Evolutionary conservation across 2,329 filamentous ascomycete genomes (phyloP).

Genomic region (Stenocarpella maydis): DNA sequence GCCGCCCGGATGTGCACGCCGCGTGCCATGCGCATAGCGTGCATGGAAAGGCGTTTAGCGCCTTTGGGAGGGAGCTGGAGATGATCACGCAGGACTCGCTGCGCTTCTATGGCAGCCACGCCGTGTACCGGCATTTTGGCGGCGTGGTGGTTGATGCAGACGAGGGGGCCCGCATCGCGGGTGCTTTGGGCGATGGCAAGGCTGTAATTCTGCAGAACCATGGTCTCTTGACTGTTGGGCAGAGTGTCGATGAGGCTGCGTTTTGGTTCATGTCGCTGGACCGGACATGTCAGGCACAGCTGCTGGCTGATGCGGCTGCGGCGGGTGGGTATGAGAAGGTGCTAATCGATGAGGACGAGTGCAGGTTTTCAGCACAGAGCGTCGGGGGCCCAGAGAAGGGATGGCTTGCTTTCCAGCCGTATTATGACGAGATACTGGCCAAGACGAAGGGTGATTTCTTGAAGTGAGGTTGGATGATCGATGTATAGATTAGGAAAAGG

Average conservation of each 20-base stretch:
- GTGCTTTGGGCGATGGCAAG: conserved; percentile 66
- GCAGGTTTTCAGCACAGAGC: conserved; percentile 40
- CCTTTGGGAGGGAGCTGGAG: conserved; percentile 69
- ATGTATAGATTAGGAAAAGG: background rate
- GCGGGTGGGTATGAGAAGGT: conserved; percentile 47
- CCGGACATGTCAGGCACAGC: conserved; percentile 69
- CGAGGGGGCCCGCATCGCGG: conserved; percentile 70
- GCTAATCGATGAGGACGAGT: conserved; percentile 48
- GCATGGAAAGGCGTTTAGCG: conserved; percentile 72
- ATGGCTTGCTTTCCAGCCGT: conserved; percentile 61
- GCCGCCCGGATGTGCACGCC: conserved; percentile 69
- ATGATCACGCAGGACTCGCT: conserved; percentile 74
- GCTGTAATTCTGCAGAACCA: conserved; percentile 75
- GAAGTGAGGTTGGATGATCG: conserved; percentile 36
- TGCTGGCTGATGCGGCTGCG: conserved; percentile 66
- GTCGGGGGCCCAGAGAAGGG: conserved; percentile 58
- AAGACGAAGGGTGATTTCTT: conserved; percentile 60
- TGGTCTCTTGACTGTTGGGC: conserved; percentile 73
- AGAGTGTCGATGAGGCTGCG: conserved; percentile 76
- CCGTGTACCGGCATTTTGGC: conserved; percentile 66
- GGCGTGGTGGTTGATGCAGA: conserved; percentile 64
- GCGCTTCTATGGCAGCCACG: conserved; percentile 71
- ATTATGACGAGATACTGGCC: conserved; percentile 61
- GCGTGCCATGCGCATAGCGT: conserved; percentile 73
- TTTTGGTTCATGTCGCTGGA: conserved; percentile 75